A percentile compares a stretch with the other conserved stretches of the same genome.
phyloP scores from a whole-genome alignment of 768 basidiomycete species.

The Suillus discolor region DNA sequence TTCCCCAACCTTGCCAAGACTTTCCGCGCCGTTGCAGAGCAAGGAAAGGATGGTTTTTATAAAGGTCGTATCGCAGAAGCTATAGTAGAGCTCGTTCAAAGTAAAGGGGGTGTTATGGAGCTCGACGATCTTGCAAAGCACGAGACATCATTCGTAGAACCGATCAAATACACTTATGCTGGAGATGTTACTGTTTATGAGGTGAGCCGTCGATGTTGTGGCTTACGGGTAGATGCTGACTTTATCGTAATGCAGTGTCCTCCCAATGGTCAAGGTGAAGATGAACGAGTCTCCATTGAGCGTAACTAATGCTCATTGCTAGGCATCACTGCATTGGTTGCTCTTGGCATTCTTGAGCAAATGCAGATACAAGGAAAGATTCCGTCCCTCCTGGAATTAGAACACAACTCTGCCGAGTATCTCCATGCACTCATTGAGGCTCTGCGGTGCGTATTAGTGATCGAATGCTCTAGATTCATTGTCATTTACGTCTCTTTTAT shows the following conservation, averaged over 20 bases:
- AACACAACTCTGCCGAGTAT: conserved; percentile 91
- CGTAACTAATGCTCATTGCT: conserved; percentile 5
- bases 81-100: conserved; percentile 83
- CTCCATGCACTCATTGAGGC: conserved; percentile 87
- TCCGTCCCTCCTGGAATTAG: conserved; percentile 71
- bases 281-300: background rate
- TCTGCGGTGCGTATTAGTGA: conserved; percentile 54
- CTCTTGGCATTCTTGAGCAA: conserved; percentile 89
- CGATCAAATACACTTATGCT: conserved; percentile 89
- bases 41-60: conserved; percentile 94
- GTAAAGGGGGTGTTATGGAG: conserved; percentile 91
- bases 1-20: conserved; percentile 83
- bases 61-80: conserved; percentile 89
- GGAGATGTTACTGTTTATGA: conserved; percentile 89
- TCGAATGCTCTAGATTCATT: background rate
- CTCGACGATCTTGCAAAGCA: conserved; percentile 92
- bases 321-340: conserved; percentile 91
- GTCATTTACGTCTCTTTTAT: conserved; percentile 11
- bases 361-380: conserved; percentile 76
- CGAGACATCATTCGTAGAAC: conserved; percentile 77
- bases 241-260: conserved; percentile 62
- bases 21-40: conserved; percentile 74
- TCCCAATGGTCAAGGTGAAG: conserved; percentile 88
- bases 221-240: background rate
- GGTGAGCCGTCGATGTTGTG: conserved; percentile 43